Evolutionary conservation across 495 filamentous ascomycete species (phyloP).

Genomic region (Parathielavia appendiculata): DNA sequence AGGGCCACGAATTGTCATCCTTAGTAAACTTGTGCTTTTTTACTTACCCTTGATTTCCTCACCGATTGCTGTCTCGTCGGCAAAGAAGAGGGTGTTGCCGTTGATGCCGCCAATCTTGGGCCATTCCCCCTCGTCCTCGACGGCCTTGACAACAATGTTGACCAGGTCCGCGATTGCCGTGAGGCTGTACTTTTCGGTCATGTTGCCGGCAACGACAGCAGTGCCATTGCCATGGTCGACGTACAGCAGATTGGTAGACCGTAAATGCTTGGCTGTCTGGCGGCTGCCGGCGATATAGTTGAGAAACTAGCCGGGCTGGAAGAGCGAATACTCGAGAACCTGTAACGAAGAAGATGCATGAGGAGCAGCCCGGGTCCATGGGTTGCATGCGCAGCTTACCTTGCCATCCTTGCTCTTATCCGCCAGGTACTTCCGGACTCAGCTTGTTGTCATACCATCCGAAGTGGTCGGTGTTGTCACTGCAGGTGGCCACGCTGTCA

Average conservation of each 20-base stretch:
- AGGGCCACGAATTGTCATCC: background rate
- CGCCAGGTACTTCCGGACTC: slow-evolving; percentile 44
- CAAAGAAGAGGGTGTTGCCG: slow-evolving; percentile 1
- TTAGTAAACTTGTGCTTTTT: no score
- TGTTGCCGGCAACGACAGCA: slow-evolving; percentile 43
- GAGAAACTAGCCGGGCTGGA: slow-evolving; percentile 51
- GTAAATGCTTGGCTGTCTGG: slow-evolving; percentile 43
- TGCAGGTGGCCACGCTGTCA: background rate
- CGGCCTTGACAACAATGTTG: slow-evolving; percentile 22
- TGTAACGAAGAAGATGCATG: slow-evolving; percentile 18
- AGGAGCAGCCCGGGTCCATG: background rate
- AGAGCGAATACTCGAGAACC: slow-evolving; percentile 55
- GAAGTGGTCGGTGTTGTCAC: slow-evolving; percentile 27
- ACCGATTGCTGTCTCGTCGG: slow-evolving; percentile 1
- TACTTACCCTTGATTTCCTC: slow-evolving; percentile 10
- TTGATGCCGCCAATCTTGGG: slow-evolving; percentile 13
- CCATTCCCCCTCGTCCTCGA: slow-evolving; percentile 17
- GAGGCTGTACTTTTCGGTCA: slow-evolving; percentile 39
- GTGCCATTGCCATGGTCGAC: slow-evolving; percentile 46
- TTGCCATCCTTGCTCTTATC: slow-evolving; percentile 17
- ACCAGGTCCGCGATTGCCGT: slow-evolving; percentile 47
- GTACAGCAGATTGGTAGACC: slow-evolving; percentile 29
- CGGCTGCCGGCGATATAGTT: slow-evolving; percentile 48
- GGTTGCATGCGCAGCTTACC: background rate
- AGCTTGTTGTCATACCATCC: slow-evolving; percentile 48